phyloP scores from a whole-genome alignment of 139 green algal genomes.

The Zygnema cylindricum region DNA sequence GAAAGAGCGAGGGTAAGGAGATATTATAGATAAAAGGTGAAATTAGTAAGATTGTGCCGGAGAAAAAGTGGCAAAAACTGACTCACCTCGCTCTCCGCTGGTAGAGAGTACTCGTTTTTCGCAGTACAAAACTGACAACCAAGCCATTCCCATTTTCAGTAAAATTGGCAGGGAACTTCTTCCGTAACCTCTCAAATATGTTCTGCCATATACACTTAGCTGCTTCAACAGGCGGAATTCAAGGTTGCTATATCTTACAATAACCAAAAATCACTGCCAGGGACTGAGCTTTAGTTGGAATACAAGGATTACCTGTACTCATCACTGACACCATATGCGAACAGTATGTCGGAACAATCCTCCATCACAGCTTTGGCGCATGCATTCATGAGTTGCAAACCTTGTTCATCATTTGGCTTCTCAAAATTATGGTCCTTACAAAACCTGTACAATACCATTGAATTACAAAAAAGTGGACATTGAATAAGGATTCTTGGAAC shows the following conservation, averaged over 20 bases:
- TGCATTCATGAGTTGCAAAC: conserved; percentile 58
- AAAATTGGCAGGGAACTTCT: not conserved
- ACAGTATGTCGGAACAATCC: conserved; percentile 60
- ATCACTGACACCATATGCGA: conserved; percentile 63
- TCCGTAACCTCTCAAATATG: no score
- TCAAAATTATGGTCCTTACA: conserved; percentile 48
- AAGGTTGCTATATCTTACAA: no score
- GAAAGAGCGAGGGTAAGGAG: not conserved
- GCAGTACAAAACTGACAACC: conserved; percentile 57
- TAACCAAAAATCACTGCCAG: no score
- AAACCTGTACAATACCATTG: conserved; percentile 45
- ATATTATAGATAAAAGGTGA: no score
- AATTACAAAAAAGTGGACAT: no score
- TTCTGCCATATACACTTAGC: no score
- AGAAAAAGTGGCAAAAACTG: no score
- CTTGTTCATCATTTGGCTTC: conserved; percentile 61
- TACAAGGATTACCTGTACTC: conserved; percentile 62
- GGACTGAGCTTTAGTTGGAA: no score
- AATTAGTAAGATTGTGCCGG: no score
- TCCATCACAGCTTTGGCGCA: conserved; percentile 39
- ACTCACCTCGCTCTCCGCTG: conserved; percentile 57
- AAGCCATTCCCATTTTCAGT: not conserved
- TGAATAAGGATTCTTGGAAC: no score
- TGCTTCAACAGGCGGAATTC: no score
- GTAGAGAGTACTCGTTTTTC: conserved; percentile 50